phyloP scores from a whole-genome alignment of 1,284 basidiomycete genomes.

The Heliocybe sulcata region DNA sequence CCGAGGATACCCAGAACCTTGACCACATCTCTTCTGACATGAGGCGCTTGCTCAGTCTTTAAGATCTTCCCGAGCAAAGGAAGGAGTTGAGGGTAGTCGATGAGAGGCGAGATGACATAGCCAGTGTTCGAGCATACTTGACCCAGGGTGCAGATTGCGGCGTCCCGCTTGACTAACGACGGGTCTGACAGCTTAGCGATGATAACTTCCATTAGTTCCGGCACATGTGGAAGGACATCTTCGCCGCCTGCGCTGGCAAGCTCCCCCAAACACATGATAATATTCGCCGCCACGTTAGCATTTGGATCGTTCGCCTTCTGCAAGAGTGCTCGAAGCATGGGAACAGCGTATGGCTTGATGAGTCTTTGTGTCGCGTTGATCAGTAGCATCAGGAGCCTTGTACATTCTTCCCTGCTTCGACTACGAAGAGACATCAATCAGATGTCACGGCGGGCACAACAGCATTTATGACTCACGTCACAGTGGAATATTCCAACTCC shows the following conservation, averaged over 20 bases:
- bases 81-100: constrained; percentile 90
- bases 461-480: constrained; percentile 47
- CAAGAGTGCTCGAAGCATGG: constrained; percentile 89
- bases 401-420: constrained; percentile 89
- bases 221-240: constrained; percentile 79
- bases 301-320: constrained; percentile 84
- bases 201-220: constrained; percentile 86
- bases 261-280: constrained; percentile 93
- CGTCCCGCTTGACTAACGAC: constrained; percentile 83
- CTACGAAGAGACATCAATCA: constrained; percentile 23
- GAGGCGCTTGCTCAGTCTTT: constrained; percentile 72
- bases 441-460: not conserved
- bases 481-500: constrained; percentile 94
- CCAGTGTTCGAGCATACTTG: constrained; percentile 96
- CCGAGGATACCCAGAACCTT: constrained; percentile 95
- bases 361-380: constrained; percentile 89
- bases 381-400: constrained; percentile 79
- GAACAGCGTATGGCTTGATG: constrained; percentile 96
- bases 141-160: constrained; percentile 90
- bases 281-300: constrained; percentile 86
- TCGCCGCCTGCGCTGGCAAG: constrained; percentile 92
- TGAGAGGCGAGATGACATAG: constrained; percentile 87
- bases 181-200: constrained; percentile 86
- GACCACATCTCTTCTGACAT: constrained; percentile 84
- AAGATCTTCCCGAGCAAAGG: constrained; percentile 84